phyloP scores from a whole-genome alignment of 176 grass and related monocot genomes.

The Saccharum officinarum region DNA sequence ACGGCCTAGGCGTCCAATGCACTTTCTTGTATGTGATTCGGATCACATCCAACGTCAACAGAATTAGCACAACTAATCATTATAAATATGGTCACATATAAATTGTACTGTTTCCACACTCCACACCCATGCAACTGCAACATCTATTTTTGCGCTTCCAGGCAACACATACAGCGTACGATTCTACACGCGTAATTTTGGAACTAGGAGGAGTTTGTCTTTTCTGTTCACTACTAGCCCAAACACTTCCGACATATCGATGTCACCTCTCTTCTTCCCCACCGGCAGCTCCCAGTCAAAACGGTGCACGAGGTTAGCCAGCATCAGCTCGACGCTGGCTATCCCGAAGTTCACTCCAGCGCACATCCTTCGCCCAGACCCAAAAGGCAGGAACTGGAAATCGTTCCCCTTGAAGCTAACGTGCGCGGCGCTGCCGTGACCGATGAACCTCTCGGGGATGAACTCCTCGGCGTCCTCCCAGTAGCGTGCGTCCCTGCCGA shows the following conservation, averaged over 20 bases:
- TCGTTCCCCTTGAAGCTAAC: not conserved
- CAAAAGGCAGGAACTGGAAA: slow-evolving; percentile 6
- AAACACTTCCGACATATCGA: slow-evolving; percentile 48
- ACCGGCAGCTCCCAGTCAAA: slow-evolving; percentile 5
- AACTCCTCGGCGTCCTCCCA: slow-evolving; percentile 19
- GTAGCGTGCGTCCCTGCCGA: not conserved
- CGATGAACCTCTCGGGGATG: not conserved
- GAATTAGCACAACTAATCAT: too few relatives aligned
- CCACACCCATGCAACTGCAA: too few relatives aligned
- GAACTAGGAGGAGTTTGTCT: slow-evolving; percentile 34
- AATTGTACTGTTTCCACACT: too few relatives aligned
- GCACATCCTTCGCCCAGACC: not conserved
- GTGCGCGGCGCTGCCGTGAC: not conserved
- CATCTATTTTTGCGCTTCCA: too few relatives aligned
- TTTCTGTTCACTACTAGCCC: slow-evolving; percentile 28
- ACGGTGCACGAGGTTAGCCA: not conserved
- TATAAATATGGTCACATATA: too few relatives aligned
- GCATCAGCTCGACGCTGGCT: slow-evolving; percentile 2
- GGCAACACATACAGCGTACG: too few relatives aligned
- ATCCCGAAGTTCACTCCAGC: not conserved
- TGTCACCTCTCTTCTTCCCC: not conserved
- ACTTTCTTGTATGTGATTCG: too few relatives aligned
- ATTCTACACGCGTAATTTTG: not conserved
- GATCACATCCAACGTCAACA: too few relatives aligned
- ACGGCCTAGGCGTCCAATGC: too few relatives aligned